A percentile compares a stretch with the other conserved stretches of the same genome.
phyloP scores from a whole-genome alignment of 148 eudicot species.

The Camellia lanceoleosa region DNA sequence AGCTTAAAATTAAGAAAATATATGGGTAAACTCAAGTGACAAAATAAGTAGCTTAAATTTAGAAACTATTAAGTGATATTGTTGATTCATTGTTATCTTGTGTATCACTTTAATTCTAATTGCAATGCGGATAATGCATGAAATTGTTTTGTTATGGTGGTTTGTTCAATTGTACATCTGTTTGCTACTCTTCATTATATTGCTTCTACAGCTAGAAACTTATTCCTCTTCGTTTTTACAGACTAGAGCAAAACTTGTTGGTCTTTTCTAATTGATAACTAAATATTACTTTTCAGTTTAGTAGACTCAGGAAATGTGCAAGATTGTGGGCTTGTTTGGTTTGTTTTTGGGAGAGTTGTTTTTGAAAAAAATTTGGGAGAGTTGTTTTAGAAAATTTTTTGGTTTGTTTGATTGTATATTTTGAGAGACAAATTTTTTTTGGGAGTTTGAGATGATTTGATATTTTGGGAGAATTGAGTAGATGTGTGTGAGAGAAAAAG shows the following conservation, averaged over 20 bases:
- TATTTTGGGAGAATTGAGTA: too few relatives aligned
- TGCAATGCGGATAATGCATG: not conserved
- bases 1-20: not conserved
- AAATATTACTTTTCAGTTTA: not conserved
- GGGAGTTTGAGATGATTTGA: too few relatives aligned
- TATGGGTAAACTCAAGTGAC: not conserved
- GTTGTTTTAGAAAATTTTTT: too few relatives aligned
- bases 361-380: too few relatives aligned
- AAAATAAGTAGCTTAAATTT: not conserved
- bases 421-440: too few relatives aligned
- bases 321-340: too few relatives aligned
- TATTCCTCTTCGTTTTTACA: not conserved
- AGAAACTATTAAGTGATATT: not conserved
- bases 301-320: not conserved
- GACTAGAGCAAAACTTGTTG: not conserved
- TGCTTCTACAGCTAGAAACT: not conserved
- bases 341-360: too few relatives aligned
- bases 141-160: not conserved
- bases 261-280: not conserved
- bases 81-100: not conserved
- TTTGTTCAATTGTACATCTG: not conserved
- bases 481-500: too few relatives aligned
- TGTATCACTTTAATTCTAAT: not conserved
- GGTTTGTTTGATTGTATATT: too few relatives aligned
- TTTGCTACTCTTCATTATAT: not conserved